A percentile compares a stretch with the other conserved stretches of the same genome.
phyloP scores from a whole-genome alignment of 2,329 filamentous ascomycete genomes.

The Arthrobotrys sinensis region DNA sequence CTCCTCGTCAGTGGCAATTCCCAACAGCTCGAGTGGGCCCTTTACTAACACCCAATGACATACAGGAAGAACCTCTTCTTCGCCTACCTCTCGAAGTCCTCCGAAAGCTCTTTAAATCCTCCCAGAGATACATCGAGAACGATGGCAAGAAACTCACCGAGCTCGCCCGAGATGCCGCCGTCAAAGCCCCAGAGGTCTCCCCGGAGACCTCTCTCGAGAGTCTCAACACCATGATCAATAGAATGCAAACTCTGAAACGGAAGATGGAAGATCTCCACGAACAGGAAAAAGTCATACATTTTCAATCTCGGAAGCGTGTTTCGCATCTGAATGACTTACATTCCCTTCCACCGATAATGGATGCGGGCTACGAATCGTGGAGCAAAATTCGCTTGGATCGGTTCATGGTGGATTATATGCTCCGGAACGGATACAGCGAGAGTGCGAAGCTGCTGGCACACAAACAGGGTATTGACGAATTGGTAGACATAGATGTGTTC shows the following conservation, averaged over 20 bases:
- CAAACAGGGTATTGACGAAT: constrained; percentile 81
- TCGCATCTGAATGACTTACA: constrained; percentile 86
- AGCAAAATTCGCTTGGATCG: constrained; percentile 84
- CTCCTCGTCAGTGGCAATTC: constrained; percentile 38
- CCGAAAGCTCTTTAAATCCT: constrained; percentile 92
- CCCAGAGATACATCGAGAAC: constrained; percentile 82
- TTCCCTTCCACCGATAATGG: constrained; percentile 82
- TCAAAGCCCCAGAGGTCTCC: constrained; percentile 76
- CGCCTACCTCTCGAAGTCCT: constrained; percentile 93
- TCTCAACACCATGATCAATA: constrained; percentile 86
- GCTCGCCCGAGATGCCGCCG: constrained; percentile 72
- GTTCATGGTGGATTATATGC: constrained; percentile 90
- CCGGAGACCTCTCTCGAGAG: constrained; percentile 82
- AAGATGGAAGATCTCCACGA: constrained; percentile 84
- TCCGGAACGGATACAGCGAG: constrained; percentile 84
- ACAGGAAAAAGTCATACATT: constrained; percentile 84
- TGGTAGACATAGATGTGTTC: constrained; percentile 93
- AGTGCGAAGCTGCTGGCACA: constrained; percentile 82
- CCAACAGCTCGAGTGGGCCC: background rate
- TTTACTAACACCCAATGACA: constrained; percentile 8
- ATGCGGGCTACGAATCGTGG: constrained; percentile 96
- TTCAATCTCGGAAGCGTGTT: constrained; percentile 82
- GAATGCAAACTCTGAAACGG: constrained; percentile 88
- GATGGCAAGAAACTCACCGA: constrained; percentile 72
- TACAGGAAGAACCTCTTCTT: constrained; percentile 86